A percentile compares a stretch with the other conserved stretches of the same genome.
phyloP scores from a whole-genome alignment of 805 yeast genomes.

The Wickerhamiella brachini region DNA sequence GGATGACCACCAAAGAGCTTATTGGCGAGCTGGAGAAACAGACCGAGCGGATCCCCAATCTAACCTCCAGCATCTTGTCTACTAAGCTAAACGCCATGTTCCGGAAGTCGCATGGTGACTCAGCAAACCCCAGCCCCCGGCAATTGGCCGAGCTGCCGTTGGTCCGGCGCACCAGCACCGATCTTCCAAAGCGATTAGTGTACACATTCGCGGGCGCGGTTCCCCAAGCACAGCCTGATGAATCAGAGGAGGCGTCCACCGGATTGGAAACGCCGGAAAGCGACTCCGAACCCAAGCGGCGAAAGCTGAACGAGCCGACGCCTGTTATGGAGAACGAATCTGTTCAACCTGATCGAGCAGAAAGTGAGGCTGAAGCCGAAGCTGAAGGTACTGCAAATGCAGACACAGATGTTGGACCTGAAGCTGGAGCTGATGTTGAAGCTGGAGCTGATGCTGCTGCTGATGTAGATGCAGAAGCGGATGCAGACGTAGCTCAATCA shows the following conservation, averaged over 20 bases:
- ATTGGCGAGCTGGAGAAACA: constrained; percentile 15
- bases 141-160: constrained; percentile 19
- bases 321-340: no score
- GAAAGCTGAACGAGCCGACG: background rate
- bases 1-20: constrained; percentile 22
- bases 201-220: constrained; percentile 14
- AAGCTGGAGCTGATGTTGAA: no score
- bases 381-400: no score
- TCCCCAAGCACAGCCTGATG: background rate
- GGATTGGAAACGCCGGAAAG: no score
- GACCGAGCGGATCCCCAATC: constrained; percentile 12
- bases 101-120: constrained; percentile 20
- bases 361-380: no score
- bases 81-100: constrained; percentile 23
- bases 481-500: background rate
- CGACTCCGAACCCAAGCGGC: background rate
- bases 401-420: no score
- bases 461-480: no score
- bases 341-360: no score
- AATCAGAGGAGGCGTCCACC: background rate
- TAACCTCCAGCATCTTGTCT: constrained; percentile 22
- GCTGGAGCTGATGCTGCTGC: no score
- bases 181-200: constrained; percentile 20
- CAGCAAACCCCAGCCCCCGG: constrained; percentile 9
- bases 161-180: constrained; percentile 17